A percentile compares a stretch with the other conserved stretches of the same genome.
These are phyloP conservation scores for Parasitella parasitica DNA, from an alignment of 371 early-diverging fungal species.

Conservation along the genomic window DNA sequence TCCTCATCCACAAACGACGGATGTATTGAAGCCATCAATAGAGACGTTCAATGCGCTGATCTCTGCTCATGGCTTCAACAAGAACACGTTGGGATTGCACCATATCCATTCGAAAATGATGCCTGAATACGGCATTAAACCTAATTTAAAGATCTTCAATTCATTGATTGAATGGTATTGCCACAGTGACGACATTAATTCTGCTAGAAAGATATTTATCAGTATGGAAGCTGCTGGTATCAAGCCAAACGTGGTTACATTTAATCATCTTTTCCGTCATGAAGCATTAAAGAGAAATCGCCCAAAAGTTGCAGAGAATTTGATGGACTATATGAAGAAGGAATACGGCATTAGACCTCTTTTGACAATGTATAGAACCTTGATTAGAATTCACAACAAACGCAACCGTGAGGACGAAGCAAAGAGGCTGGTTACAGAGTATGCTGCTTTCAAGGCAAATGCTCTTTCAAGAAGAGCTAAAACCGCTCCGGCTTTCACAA, in stretches of 20 bases:
- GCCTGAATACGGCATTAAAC: slow-evolving; percentile 26
- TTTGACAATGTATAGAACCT: slow-evolving; percentile 36
- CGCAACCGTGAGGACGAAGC: slow-evolving; percentile 38
- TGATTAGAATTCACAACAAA: slow-evolving; percentile 41
- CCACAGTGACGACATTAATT: slow-evolving; percentile 26
- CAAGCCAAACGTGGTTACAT: slow-evolving; percentile 40
- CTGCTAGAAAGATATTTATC: slow-evolving; percentile 33
- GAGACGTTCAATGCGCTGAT: slow-evolving; percentile 41
- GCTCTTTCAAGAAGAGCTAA: neutral
- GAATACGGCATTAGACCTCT: slow-evolving; percentile 36
- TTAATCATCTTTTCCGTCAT: slow-evolving; percentile 43
- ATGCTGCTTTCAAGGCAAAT: slow-evolving; percentile 5
- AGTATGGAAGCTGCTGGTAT: slow-evolving; percentile 39
- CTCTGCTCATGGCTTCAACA: slow-evolving; percentile 40
- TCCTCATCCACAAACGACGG: neutral
- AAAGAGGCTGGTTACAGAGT: slow-evolving; percentile 25
- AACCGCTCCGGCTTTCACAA: neutral
- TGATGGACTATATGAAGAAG: slow-evolving; percentile 40
- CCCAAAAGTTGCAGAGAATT: slow-evolving; percentile 33
- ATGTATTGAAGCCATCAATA: slow-evolving; percentile 20
- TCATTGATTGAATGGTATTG: slow-evolving; percentile 45
- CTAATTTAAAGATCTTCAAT: slow-evolving; percentile 32
- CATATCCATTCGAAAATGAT: slow-evolving; percentile 41
- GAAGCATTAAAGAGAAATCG: slow-evolving; percentile 38
- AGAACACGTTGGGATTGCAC: slow-evolving; percentile 26